Evolutionary conservation across 805 yeast species (phyloP).

Genomic region (Teunomyces cretensis): DNA sequence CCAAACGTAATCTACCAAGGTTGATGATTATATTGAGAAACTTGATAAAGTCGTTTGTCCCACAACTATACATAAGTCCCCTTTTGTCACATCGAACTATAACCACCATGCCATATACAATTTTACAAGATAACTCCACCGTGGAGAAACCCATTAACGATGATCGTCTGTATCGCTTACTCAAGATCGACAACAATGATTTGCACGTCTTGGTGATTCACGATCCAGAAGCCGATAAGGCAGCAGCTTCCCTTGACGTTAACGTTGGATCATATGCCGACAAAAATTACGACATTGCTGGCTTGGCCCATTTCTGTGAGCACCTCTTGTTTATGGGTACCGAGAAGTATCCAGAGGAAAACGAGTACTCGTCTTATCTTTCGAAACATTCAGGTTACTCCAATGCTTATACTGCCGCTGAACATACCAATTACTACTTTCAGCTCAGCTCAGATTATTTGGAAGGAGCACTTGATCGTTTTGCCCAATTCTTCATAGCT

Average conservation of each 20-base stretch:
- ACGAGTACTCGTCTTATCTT: slow-evolving; percentile 70
- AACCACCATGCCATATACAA: slow-evolving; percentile 9
- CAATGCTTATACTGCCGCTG: slow-evolving; percentile 88
- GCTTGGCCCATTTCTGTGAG: slow-evolving; percentile 72
- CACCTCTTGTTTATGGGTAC: slow-evolving; percentile 79
- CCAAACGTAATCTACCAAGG: not conserved
- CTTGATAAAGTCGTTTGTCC: not conserved
- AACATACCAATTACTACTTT: slow-evolving; percentile 88
- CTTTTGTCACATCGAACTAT: not conserved
- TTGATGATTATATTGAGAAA: slow-evolving; percentile 1
- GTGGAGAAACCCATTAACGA: slow-evolving; percentile 57
- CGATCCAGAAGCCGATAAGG: slow-evolving; percentile 68
- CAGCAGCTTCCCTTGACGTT: slow-evolving; percentile 80
- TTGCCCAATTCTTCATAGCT: slow-evolving; percentile 85
- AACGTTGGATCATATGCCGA: slow-evolving; percentile 77
- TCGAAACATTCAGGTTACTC: slow-evolving; percentile 85
- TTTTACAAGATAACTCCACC: slow-evolving; percentile 27
- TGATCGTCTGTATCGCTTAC: slow-evolving; percentile 70
- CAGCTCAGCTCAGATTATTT: slow-evolving; percentile 75
- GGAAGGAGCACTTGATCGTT: slow-evolving; percentile 87
- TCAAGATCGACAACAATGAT: slow-evolving; percentile 54
- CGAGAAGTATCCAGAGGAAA: slow-evolving; percentile 69
- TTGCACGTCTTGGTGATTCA: slow-evolving; percentile 62
- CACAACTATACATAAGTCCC: not conserved
- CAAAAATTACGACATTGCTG: slow-evolving; percentile 56